Percentiles rank a stretch among this genome's conserved stretches.
Conservation (phyloP, 176 grass and related monocot species). For the Tuctoria greenei region DNA sequence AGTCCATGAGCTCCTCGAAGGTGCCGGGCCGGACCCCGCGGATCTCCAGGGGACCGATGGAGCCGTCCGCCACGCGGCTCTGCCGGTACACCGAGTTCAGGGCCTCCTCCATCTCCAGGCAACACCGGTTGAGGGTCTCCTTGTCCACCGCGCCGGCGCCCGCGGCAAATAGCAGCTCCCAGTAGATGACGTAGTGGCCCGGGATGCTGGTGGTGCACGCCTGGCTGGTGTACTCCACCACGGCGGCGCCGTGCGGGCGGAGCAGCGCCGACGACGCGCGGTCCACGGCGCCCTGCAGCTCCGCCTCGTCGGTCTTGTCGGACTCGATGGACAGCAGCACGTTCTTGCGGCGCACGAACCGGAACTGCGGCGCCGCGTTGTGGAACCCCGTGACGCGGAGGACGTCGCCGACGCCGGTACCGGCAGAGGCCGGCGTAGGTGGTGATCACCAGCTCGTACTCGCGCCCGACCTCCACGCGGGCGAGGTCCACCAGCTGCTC, state of each 20-base stretch:
- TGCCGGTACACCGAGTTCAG: conserved; percentile 88
- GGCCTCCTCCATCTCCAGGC: conserved; percentile 84
- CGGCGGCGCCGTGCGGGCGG: conserved; percentile 60
- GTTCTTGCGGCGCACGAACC: conserved; percentile 94
- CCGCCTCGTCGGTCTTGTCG: conserved; percentile 95
- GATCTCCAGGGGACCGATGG: conserved; percentile 91
- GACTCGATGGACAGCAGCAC: conserved; percentile 92
- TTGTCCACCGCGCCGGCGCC: background rate
- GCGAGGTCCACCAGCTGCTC: conserved; percentile 89
- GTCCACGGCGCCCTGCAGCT: conserved; percentile 89
- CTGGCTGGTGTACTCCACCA: conserved; percentile 95
- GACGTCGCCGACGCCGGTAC: conserved; percentile 96
- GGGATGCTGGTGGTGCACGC: conserved; percentile 75
- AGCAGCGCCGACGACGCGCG: conserved; percentile 71
- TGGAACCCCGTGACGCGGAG: conserved; percentile 81
- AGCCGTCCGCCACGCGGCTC: conserved; percentile 84
- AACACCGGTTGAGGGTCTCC: conserved; percentile 58
- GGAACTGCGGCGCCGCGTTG: conserved; percentile 81
- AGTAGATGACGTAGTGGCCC: conserved; percentile 92
- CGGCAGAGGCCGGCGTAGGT: conserved; percentile 87
- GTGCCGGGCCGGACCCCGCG: conserved; percentile 70
- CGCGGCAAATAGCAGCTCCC: conserved; percentile 52
- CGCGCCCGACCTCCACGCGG: conserved; percentile 66
- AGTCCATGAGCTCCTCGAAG: conserved; percentile 96
- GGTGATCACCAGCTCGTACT: conserved; percentile 98